Base-by-base conservation (phyloP, 2,329 filamentous ascomycete species). In the Plenodomus biglobosus region DNA sequence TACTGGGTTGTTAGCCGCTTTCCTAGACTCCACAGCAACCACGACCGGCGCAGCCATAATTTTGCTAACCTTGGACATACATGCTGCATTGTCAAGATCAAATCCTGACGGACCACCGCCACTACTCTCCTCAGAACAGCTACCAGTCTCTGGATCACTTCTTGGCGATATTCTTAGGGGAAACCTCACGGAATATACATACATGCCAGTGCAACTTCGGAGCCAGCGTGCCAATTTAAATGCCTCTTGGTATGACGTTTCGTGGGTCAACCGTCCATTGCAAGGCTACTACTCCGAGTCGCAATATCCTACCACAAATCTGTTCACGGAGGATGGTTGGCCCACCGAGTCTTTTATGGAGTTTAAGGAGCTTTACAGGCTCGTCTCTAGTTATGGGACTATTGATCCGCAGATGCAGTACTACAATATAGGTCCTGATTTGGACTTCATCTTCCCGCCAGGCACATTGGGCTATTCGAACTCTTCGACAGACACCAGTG, bases 321-420 rank as follows among this genome's bases (percentile, higher is more conserved):
- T 62, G 2, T 75, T 74, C 17, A 85, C 83, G 0, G 62, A 74
- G 1, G 76, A 84, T 66, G 85, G 85, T 10, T 87, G 85, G 85
- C 85, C 85, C 0, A 80, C 78, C n/a, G 79, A 82, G 55, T 75
- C 77, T 17, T 84, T 78, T 55, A 67, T 85, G 27, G 80, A 84
- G 55, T 75, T 85, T 38, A 72, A 74, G 1, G 71, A 76, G 39
- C 74, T 75, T n/a, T 77, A 77, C 54, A 75, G 84, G 24, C 56
- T 86, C 2, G 59, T 87, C 2, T 64, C 81, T 8, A 76, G 77
- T 32, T 84, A 81, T 62, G 83, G 83, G 1, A 71, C 64, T 0
- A 64, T 86, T 4, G 83, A 85, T 61, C 69, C 80, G 2, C 80
- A 85, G 46, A 79, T 86, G 73, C 53, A 62, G 8, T 65, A 58